These are phyloP conservation scores for Spinellus fusiger DNA, from an alignment of 192 early-diverging fungal genomes.

Conservation along the genomic window DNA sequence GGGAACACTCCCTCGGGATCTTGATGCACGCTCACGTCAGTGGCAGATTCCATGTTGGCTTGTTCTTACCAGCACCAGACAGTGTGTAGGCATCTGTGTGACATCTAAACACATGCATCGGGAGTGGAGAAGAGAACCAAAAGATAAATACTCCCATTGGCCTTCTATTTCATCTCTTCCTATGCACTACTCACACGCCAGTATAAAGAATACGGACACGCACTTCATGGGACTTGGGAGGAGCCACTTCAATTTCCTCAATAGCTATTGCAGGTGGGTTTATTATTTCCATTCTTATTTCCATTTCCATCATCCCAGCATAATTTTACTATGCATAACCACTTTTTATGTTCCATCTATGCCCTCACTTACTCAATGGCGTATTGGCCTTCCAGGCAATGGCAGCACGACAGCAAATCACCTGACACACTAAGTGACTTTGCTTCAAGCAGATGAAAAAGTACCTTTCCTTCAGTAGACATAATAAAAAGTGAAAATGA, in stretches of 20 bases:
- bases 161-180: neutral
- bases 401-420: conserved; percentile 85
- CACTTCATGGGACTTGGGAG: conserved; percentile 91
- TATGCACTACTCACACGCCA: conserved; percentile 56
- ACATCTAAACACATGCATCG: conserved; percentile 41
- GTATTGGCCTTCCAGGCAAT: conserved; percentile 92
- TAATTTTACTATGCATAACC: too few relatives aligned
- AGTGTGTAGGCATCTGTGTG: conserved; percentile 97
- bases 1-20: conserved; percentile 88
- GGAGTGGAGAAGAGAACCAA: conserved; percentile 15
- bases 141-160: neutral
- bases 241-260: conserved; percentile 92
- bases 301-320: neutral
- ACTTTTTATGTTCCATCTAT: too few relatives aligned
- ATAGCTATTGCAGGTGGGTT: conserved; percentile 49
- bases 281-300: neutral
- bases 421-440: neutral
- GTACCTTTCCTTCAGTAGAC: too few relatives aligned
- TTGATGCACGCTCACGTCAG: conserved; percentile 4
- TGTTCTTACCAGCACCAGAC: conserved; percentile 50
- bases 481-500: too few relatives aligned
- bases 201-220: conserved; percentile 89
- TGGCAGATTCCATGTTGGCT: neutral
- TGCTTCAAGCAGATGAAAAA: neutral
- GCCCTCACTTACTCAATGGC: conserved; percentile 87